phyloP scores from a whole-genome alignment of 305 asterid species.

The Fraxinus greggii region DNA sequence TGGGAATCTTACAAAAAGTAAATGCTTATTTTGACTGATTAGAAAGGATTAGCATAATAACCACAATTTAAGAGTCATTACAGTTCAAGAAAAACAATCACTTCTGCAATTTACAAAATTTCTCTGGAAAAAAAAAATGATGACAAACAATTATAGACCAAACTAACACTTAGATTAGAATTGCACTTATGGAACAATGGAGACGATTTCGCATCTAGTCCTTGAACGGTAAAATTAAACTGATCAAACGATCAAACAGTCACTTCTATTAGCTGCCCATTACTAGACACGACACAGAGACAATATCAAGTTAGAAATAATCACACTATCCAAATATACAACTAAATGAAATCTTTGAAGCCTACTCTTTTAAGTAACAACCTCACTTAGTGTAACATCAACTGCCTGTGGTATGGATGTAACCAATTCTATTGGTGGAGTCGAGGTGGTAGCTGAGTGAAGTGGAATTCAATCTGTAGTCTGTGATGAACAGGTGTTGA shows the following conservation, averaged over 20 bases:
- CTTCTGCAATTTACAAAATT: neutral
- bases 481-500: conserved; percentile 79
- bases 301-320: conserved; percentile 29
- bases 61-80: neutral
- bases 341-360: neutral
- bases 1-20: neutral
- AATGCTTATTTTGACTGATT: neutral
- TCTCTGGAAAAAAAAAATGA: neutral
- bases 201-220: neutral
- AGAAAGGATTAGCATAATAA: neutral
- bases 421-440: conserved; percentile 31
- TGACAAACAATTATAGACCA: neutral
- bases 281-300: neutral
- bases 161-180: neutral
- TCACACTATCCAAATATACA: conserved; percentile 37
- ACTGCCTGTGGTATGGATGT: conserved; percentile 17
- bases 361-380: conserved; percentile 18
- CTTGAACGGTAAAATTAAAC: neutral
- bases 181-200: neutral
- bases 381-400: conserved; percentile 30
- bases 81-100: neutral
- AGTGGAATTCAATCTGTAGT: conserved; percentile 92
- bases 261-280: neutral
- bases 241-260: neutral
- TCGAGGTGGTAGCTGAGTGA: conserved; percentile 34